Conservation (phyloP, 2,329 filamentous ascomycete species). For the Fusarium aywerte region DNA sequence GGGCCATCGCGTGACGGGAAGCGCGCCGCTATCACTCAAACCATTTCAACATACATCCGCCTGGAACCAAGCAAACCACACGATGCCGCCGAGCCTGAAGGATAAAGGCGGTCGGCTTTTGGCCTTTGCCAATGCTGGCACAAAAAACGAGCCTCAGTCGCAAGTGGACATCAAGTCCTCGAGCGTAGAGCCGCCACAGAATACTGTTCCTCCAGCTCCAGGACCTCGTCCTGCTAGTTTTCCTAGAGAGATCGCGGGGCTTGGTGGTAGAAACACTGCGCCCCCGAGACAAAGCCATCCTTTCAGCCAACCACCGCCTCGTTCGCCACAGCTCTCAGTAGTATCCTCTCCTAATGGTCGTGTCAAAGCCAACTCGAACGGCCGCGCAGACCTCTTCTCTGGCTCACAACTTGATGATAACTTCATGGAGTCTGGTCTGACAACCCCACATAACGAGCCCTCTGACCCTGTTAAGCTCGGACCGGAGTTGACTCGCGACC, state of each 20-base stretch:
- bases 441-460: slow-evolving; percentile 51
- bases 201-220: slow-evolving; percentile 27
- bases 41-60: neutral
- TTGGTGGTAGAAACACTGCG: slow-evolving; percentile 47
- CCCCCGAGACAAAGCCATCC: slow-evolving; percentile 45
- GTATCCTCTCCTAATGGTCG: slow-evolving; percentile 39
- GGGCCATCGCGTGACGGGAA: slow-evolving; percentile 11
- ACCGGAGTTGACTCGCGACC: slow-evolving; percentile 42
- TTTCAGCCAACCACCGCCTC: slow-evolving; percentile 41
- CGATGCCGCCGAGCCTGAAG: slow-evolving; percentile 49
- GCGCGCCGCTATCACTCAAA: slow-evolving; percentile 6
- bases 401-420: slow-evolving; percentile 54
- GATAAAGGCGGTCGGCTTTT: slow-evolving; percentile 48
- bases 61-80: slow-evolving; percentile 5
- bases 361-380: slow-evolving; percentile 23
- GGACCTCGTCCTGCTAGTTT: slow-evolving; percentile 48
- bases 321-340: slow-evolving; percentile 34
- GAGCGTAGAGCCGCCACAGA: slow-evolving; percentile 32
- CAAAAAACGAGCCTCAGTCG: slow-evolving; percentile 34
- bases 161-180: slow-evolving; percentile 34
- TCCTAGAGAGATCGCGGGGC: slow-evolving; percentile 52
- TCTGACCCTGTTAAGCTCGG: slow-evolving; percentile 39
- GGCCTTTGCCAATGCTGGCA: slow-evolving; percentile 47
- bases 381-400: slow-evolving; percentile 48
- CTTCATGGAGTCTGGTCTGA: slow-evolving; percentile 54